Conservation (phyloP, 202 grass and related monocot species). For the Cymbopogon flexuosus region DNA sequence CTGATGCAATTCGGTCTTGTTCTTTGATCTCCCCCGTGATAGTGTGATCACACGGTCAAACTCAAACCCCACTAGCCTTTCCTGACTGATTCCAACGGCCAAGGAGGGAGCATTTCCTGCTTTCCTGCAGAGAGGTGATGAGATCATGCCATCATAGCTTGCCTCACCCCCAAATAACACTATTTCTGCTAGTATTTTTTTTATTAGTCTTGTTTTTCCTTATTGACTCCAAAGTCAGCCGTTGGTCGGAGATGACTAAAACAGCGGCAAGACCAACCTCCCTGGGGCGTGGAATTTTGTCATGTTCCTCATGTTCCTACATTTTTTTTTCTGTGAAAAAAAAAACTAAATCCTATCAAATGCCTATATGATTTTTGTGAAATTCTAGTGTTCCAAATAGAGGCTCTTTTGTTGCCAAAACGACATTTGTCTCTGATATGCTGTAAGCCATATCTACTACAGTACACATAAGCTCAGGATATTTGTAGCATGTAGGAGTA, state of each 20-base stretch:
- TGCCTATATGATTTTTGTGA: too few species aligned
- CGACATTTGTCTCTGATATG: background rate
- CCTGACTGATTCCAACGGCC: constrained; percentile 6
- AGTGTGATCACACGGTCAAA: constrained; percentile 13
- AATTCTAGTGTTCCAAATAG: too few species aligned
- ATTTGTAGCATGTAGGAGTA: background rate
- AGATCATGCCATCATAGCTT: constrained; percentile 23
- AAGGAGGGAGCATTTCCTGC: too few species aligned
- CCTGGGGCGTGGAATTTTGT: too few species aligned
- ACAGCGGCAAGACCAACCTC: background rate
- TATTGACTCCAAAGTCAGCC: background rate
- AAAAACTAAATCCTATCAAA: too few species aligned
- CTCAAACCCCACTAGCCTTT: background rate
- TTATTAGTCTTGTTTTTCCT: too few species aligned
- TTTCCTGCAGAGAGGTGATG: background rate
- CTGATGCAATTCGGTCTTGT: constrained; percentile 3
- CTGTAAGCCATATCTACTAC: background rate
- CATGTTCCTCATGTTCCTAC: too few species aligned
- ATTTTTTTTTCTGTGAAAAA: too few species aligned
- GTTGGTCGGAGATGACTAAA: background rate
- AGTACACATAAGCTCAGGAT: background rate
- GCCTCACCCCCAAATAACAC: constrained; percentile 12
- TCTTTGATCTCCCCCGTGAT: background rate
- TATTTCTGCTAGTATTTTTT: background rate
- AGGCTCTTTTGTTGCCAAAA: too few species aligned